A percentile compares a stretch with the other conserved stretches of the same genome.
These are phyloP conservation scores for Alloascoidea africana DNA, from an alignment of 805 yeast species.

Conservation along the genomic window DNA sequence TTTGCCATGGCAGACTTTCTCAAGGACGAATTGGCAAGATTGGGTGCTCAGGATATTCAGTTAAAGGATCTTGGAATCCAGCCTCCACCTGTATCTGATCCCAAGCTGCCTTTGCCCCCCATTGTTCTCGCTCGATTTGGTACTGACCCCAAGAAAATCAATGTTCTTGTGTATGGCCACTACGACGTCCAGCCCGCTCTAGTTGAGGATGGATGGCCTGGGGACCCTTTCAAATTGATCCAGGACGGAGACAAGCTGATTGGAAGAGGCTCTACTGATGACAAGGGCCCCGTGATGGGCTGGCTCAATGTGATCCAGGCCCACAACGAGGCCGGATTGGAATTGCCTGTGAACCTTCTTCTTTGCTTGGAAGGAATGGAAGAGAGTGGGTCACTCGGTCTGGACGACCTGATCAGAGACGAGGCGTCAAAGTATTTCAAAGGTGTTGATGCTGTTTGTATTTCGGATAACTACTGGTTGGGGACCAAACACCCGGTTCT, in stretches of 20 bases:
- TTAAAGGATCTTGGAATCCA: slow-evolving; percentile 75
- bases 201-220: slow-evolving; percentile 85
- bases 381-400: slow-evolving; percentile 89
- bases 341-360: slow-evolving; percentile 84
- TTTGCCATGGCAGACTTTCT: slow-evolving; percentile 81
- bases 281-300: slow-evolving; percentile 95
- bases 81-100: slow-evolving; percentile 74
- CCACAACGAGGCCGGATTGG: slow-evolving; percentile 69
- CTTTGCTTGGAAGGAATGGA: slow-evolving; percentile 99
- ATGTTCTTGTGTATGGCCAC: slow-evolving; percentile 87
- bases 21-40: slow-evolving; percentile 43
- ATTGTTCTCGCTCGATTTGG: slow-evolving; percentile 88
- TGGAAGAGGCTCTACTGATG: slow-evolving; percentile 96
- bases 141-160: slow-evolving; percentile 66
- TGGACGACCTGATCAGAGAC: slow-evolving; percentile 64
- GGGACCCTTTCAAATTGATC: slow-evolving; percentile 75
- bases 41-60: slow-evolving; percentile 77
- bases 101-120: slow-evolving; percentile 73
- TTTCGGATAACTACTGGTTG: slow-evolving; percentile 95
- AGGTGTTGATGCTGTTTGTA: slow-evolving; percentile 87
- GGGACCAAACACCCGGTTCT: slow-evolving; percentile 95
- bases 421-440: slow-evolving; percentile 77
- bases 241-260: slow-evolving; percentile 46
- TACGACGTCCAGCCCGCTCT: slow-evolving; percentile 98
- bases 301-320: slow-evolving; percentile 94